phyloP scores from a whole-genome alignment of 1,139 yeast species.

The Saccharomyces hybrid region DNA sequence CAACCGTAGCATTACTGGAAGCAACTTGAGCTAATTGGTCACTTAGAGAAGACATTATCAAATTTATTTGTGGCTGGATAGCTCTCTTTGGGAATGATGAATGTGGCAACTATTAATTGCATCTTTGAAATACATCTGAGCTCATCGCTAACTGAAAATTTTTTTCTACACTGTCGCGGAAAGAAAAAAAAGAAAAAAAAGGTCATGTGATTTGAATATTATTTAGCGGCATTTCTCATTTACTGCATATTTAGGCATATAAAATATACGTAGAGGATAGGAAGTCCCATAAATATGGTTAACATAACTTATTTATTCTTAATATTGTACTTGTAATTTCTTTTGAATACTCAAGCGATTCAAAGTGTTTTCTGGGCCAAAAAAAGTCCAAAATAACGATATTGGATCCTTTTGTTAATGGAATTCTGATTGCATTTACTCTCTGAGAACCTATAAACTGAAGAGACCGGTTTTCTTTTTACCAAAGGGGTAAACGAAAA shows the following conservation, averaged over 20 bases:
- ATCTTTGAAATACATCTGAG: background rate
- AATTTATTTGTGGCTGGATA: background rate
- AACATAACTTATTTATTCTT: background rate
- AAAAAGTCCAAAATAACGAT: background rate
- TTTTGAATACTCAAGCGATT: background rate
- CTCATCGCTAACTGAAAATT: conserved; percentile 9
- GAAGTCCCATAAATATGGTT: too few relatives aligned
- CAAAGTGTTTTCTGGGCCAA: background rate
- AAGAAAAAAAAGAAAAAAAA: background rate
- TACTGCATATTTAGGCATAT: too few relatives aligned
- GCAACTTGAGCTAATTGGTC: conserved; percentile 74
- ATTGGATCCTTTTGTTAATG: background rate
- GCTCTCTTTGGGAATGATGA: background rate
- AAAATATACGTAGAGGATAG: too few relatives aligned
- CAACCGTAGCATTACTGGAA: conserved; percentile 60
- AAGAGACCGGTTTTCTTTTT: conserved; percentile 82
- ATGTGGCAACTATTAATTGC: too few relatives aligned
- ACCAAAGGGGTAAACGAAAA: conserved; percentile 85
- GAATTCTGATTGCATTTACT: background rate
- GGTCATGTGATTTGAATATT: background rate
- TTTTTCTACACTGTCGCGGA: background rate
- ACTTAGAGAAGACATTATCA: conserved; percentile 51
- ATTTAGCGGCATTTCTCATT: background rate
- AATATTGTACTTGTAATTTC: background rate
- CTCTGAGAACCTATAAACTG: conserved; percentile 44